Base-by-base conservation (phyloP, 2,329 filamentous ascomycete species). In the Fusarium tupiense region DNA sequence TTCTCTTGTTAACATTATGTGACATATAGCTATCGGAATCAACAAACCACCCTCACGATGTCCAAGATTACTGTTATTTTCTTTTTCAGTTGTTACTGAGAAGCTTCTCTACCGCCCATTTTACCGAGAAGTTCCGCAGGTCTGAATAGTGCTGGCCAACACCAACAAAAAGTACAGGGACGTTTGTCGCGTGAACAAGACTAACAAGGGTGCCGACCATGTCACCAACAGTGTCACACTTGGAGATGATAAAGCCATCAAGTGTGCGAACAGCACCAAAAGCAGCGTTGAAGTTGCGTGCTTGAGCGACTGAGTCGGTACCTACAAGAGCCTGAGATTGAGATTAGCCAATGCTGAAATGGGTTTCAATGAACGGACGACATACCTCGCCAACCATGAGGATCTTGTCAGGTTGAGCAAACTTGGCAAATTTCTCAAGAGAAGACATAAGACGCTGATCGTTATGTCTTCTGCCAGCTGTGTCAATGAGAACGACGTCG, bases 181-280 rank as follows among this genome's bases (percentile, higher is more conserved):
- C 97, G 35, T 96, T 94, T 8, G 97, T 99, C 7, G 96, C 96
- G 84, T 98, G 96, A 44, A 99, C 96, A 87, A 99, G 96, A 81
- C 94, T 98, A 72, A 99, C 96, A 73, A 99, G 86, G 6, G 96
- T 98, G 76, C 89, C 95, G 49, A 98, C 95, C 95, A 98, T 98
- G 84, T 98, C 96, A n/a, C 96, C 97, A 43, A 99, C 97, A 0
- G 96, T 99, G 85, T 99, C 96, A 82, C 96, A 98, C 84, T 99
- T 99, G 69, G 93, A 96, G 78, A 99, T 98, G 81, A 99, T 98
- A 83, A 99, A 99, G 11, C 96, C 96, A 83, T 99, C 97, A 43
- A 99, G 88, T 35, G 90, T 90, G 65, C 96, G 88, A 20, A 91
- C 91, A 10, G 90, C 87, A 38, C 96, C 97, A 84, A 99, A 98